Evolutionary conservation across 2,329 filamentous ascomycete species (phyloP), one percentile per base, ranked within the genome.

Genomic region (Colletotrichum sp.): DNA sequence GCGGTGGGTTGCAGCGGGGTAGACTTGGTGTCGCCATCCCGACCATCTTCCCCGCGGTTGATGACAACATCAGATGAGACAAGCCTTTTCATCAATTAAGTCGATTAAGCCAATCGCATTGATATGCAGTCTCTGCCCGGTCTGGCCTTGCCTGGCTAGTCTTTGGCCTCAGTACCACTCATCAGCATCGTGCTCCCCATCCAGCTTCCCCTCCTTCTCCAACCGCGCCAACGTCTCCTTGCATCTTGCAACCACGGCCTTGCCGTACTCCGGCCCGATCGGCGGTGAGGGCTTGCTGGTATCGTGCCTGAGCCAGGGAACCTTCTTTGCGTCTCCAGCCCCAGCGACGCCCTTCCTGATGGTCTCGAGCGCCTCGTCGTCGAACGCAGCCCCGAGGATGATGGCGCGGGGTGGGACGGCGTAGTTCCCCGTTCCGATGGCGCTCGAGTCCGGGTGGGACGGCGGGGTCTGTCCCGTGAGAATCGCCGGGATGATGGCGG

Each of bases 271-370:
- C 0, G 81, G 79, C 26, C 79, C 80, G 1, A 79, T 68, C 16
- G 80, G 81, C 18, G 81, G 81, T 9, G 78, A 66, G 0, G 78
- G 72, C 32, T 79, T 80, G 7, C 57, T 77, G 18, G 59, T 21
- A 36, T 83, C 81, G 21, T 79, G 77, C 36, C 76, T 77, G 52
- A 82, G 64, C 81, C 81, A 83, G 2, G 77, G 71, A 2, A 81
- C 71, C 67, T 26, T 76, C 26, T 67, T 49, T 15, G 57, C 34
- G n/a, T 6, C 28, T 1, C 3, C 18, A 28, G n/a, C 32, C 30
- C 52, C 36, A 12, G 55, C 28, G 26, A 76, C 72, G 18, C 66
- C 69, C 44, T 44, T 68, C 68, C 44, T 60, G 21, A 77, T 57
- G 10, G 52, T 26, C 18, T 59, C 30, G 5, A 66, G 9, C 16